A percentile compares a stretch with the other conserved stretches of the same genome.
Evolutionary conservation across 108 stramenopile species (phyloP).

Genomic region (Cyclotella sp.): DNA sequence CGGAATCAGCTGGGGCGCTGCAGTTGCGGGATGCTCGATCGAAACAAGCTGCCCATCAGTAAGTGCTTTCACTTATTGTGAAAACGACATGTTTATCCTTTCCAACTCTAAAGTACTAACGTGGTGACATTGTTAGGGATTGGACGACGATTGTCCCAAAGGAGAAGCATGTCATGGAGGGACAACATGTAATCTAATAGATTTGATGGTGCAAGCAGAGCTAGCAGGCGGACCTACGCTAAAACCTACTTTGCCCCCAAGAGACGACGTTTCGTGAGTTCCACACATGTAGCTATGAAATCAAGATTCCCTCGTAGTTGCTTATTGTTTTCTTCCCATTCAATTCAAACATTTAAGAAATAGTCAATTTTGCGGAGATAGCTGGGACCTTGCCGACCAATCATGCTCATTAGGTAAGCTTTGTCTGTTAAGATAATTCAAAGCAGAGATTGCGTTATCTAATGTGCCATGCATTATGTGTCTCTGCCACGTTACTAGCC

Average conservation of each 20-base stretch:
- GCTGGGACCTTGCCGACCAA: slow-evolving; percentile 21
- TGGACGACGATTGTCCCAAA: slow-evolving; percentile 37
- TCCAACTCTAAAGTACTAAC: not conserved
- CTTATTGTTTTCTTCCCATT: not conserved
- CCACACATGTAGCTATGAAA: not conserved
- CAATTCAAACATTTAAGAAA: not conserved
- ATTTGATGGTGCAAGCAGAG: slow-evolving; percentile 12
- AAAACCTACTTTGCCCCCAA: slow-evolving; percentile 22
- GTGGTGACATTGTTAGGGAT: not conserved
- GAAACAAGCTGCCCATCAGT: slow-evolving; percentile 37
- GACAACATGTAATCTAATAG: slow-evolving; percentile 25
- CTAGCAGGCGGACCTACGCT: slow-evolving; percentile 17
- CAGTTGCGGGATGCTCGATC: slow-evolving; percentile 23
- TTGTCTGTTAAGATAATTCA: not conserved
- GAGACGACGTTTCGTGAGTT: slow-evolving; percentile 15
- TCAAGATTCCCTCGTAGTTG: not conserved
- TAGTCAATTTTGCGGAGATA: slow-evolving; percentile 29
- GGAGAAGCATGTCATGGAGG: slow-evolving; percentile 46
- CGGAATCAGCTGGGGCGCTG: slow-evolving; percentile 15
- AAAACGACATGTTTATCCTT: not conserved
- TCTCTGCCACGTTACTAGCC: not conserved
- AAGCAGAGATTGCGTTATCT: not conserved
- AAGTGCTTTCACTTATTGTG: not conserved
- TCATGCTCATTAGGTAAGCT: slow-evolving; percentile 35
- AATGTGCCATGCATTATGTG: not conserved